Conservation (phyloP, 2,329 filamentous ascomycete species). For the Rutstroemia sp. region DNA sequence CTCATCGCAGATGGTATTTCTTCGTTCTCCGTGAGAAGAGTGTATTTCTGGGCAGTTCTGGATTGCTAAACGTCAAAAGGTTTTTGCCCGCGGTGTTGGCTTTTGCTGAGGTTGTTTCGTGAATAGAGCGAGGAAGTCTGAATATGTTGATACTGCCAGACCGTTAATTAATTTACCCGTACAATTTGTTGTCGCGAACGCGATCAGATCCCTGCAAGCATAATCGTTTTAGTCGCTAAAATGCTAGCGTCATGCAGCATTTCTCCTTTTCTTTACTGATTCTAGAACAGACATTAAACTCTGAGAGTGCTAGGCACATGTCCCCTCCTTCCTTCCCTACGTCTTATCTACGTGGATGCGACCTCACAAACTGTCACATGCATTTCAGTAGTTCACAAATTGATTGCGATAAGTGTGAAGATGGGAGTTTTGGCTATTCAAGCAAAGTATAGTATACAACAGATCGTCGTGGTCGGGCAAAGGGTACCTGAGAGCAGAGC, state of each 20-base stretch:
- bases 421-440: no score
- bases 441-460: not conserved
- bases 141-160: constrained; percentile 14
- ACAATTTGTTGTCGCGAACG: constrained; percentile 10
- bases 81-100: not conserved
- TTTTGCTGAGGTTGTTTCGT: constrained; percentile 6
- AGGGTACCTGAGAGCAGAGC: not conserved
- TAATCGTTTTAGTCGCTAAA: constrained; percentile 1
- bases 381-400: no score
- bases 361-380: no score
- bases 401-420: no score
- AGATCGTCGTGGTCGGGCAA: not conserved
- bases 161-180: not conserved
- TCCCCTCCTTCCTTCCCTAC: no score
- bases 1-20: constrained; percentile 18
- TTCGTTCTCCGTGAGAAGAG: constrained; percentile 1
- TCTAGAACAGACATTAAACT: constrained; percentile 1
- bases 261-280: not conserved
- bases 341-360: no score
- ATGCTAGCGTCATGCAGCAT: constrained; percentile 4
- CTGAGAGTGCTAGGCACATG: no score
- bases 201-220: constrained; percentile 3
- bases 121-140: constrained; percentile 13
- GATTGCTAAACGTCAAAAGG: not conserved
- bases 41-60: not conserved